phyloP scores from a whole-genome alignment of 305 asterid species.

The Salvia sclarea region DNA sequence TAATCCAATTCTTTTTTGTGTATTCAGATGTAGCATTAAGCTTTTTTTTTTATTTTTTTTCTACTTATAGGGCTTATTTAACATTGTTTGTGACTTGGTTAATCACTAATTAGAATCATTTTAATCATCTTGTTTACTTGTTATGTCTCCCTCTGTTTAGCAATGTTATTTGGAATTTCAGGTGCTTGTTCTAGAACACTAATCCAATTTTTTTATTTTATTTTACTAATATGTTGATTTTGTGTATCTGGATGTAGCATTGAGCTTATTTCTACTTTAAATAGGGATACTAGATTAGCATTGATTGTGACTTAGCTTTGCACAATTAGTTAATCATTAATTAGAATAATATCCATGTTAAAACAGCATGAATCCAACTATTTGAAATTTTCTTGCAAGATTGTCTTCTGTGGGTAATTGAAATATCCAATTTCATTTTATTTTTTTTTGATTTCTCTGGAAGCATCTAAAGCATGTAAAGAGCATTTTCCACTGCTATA shows the following conservation, averaged over 20 bases:
- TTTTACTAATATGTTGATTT: too few species aligned
- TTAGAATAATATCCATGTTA: neutral
- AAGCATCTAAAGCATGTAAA: slow-evolving; percentile 13
- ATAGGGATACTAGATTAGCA: neutral
- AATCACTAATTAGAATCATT: neutral
- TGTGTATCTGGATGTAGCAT: neutral
- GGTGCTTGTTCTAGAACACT: slow-evolving; percentile 26
- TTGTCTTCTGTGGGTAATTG: neutral
- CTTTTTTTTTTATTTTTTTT: too few species aligned
- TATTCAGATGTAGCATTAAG: neutral
- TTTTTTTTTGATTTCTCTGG: too few species aligned
- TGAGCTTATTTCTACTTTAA: neutral
- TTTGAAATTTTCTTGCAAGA: neutral
- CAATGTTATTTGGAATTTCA: slow-evolving; percentile 35
- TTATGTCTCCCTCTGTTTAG: slow-evolving; percentile 40
- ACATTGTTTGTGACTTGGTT: neutral
- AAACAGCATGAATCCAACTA: neutral
- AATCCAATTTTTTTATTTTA: slow-evolving; percentile 22
- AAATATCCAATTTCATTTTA: too few species aligned
- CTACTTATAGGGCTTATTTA: neutral
- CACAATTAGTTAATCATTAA: neutral
- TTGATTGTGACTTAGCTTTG: neutral
- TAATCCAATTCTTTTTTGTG: slow-evolving; percentile 19
- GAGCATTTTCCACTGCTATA: neutral
- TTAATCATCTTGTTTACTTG: too few species aligned